Conservation (phyloP, 805 yeast genomes). For the Pichia rugopelliculosa region DNA sequence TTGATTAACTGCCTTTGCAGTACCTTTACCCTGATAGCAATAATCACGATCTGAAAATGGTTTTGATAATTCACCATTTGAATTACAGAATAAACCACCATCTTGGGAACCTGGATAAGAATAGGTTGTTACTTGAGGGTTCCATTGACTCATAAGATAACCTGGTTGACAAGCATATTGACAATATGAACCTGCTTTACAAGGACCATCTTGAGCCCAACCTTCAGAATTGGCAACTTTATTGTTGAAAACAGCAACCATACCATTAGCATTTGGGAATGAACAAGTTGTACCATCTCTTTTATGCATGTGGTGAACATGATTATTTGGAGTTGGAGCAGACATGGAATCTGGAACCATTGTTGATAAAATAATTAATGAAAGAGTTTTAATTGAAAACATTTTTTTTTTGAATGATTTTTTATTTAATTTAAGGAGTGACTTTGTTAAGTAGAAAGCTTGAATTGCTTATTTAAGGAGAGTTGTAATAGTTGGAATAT, state of each 20-base stretch:
- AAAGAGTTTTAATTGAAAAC: slow-evolving; percentile 7
- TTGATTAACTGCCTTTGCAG: slow-evolving; percentile 49
- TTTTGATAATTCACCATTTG: slow-evolving; percentile 57
- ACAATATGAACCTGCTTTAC: slow-evolving; percentile 74
- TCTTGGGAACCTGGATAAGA: slow-evolving; percentile 69
- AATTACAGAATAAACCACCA: slow-evolving; percentile 78
- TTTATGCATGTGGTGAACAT: slow-evolving; percentile 10
- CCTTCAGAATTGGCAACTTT: slow-evolving; percentile 56
- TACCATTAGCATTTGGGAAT: slow-evolving; percentile 61
- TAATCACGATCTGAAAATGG: slow-evolving; percentile 50
- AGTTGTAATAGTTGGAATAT: neutral
- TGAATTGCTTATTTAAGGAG: neutral
- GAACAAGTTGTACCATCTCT: slow-evolving; percentile 34
- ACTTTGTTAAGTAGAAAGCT: neutral
- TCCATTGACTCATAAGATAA: slow-evolving; percentile 84
- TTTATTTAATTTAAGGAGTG: slow-evolving; percentile 1
- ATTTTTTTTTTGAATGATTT: too few relatives aligned
- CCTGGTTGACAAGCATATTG: slow-evolving; percentile 93
- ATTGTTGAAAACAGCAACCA: slow-evolving; percentile 54
- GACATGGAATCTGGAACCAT: neutral
- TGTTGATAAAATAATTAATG: neutral
- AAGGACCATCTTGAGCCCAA: slow-evolving; percentile 78
- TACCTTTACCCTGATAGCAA: slow-evolving; percentile 74
- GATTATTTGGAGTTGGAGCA: slow-evolving; percentile 6
- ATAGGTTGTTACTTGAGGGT: slow-evolving; percentile 63